Evolutionary conservation across 306 rosid species (phyloP).

Genomic region (Prunus mume): DNA sequence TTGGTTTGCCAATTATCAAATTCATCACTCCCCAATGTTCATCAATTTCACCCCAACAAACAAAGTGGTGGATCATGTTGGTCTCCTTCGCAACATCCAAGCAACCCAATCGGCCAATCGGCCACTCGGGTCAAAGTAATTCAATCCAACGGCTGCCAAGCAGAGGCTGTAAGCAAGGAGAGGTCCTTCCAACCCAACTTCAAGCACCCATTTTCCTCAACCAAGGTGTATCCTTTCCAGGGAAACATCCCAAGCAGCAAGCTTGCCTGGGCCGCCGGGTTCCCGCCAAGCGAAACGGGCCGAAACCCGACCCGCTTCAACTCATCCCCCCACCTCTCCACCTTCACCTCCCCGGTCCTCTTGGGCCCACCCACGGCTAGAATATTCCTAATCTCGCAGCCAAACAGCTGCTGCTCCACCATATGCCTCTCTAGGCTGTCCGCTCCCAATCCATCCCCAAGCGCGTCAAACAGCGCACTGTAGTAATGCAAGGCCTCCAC

Average conservation of each 20-base stretch:
- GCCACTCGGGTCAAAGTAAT: neutral
- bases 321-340: constrained; percentile 87
- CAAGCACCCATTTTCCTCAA: constrained; percentile 81
- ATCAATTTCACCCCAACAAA: too few species aligned
- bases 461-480: constrained; percentile 99
- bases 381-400: constrained; percentile 88
- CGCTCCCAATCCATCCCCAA: constrained; percentile 67
- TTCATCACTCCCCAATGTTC: too few species aligned
- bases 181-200: constrained; percentile 97
- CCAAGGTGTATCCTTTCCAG: constrained; percentile 88
- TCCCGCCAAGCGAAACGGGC: constrained; percentile 71
- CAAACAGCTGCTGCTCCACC: constrained; percentile 96
- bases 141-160: constrained; percentile 85
- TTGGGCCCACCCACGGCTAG: constrained; percentile 96
- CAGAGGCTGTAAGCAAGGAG: constrained; percentile 84
- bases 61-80: too few species aligned
- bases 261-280: constrained; percentile 95
- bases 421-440: constrained; percentile 73
- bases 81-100: neutral
- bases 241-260: constrained; percentile 87
- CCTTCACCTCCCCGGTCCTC: constrained; percentile 81
- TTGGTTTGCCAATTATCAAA: too few species aligned
- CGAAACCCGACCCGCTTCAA: constrained; percentile 68
- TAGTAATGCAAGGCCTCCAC: constrained; percentile 97
- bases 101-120: neutral